Evolutionary conservation across 2,329 filamentous ascomycete species (phyloP).

Genomic region (Fonsecaea multimorphosa): DNA sequence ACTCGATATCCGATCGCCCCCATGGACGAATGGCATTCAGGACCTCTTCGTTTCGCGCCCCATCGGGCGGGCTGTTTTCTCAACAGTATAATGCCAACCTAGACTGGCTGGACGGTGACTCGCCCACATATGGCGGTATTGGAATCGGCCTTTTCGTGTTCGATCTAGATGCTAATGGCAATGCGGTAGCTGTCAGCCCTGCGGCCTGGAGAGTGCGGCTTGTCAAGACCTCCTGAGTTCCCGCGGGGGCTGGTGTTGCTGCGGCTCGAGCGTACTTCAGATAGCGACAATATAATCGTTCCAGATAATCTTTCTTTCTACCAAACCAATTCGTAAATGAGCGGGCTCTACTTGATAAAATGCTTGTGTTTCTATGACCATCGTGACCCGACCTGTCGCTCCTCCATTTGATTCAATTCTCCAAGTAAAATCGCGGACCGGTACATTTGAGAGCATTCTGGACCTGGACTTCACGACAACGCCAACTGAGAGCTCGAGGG

Average conservation of each 20-base stretch:
- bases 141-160: slow-evolving; percentile 42
- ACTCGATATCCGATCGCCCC: slow-evolving; percentile 31
- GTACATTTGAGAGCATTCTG: too few species aligned
- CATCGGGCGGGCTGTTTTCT: slow-evolving; percentile 6
- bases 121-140: slow-evolving; percentile 38
- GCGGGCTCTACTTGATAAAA: background rate
- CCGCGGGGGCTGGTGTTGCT: background rate
- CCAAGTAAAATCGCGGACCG: too few species aligned
- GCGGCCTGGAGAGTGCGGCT: slow-evolving; percentile 36
- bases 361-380: background rate
- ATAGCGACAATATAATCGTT: background rate
- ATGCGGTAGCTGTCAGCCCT: slow-evolving; percentile 35
- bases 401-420: too few species aligned
- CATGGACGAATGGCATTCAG: slow-evolving; percentile 18
- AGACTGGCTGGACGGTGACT: slow-evolving; percentile 36
- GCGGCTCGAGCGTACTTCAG: background rate
- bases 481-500: too few species aligned
- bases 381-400: too few species aligned
- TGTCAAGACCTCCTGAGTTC: slow-evolving; percentile 4
- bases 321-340: background rate
- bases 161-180: slow-evolving; percentile 40
- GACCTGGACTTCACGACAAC: too few species aligned
- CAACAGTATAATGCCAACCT: slow-evolving; percentile 2
- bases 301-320: background rate
- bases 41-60: background rate